Evolutionary conservation across 2,329 filamentous ascomycete genomes (phyloP), one percentile per base, ranked within the genome.

Genomic region (Colletotrichum kahawae): DNA sequence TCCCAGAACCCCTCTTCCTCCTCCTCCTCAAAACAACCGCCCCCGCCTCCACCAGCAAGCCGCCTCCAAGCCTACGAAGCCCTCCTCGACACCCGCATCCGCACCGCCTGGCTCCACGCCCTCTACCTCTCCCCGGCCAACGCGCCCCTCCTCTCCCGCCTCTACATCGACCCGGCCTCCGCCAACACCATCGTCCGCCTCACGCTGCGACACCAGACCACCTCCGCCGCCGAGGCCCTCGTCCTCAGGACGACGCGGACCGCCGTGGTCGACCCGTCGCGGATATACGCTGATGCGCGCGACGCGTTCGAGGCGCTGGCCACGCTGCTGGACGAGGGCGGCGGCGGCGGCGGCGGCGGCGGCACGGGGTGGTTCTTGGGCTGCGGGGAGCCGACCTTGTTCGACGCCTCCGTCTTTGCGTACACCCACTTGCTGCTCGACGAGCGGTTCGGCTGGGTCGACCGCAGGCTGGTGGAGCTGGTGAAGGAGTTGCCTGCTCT

Each of bases 361-460:
- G 18, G 77, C 69, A 64, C 36, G 13, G 63, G 18, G 9, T 91
- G 88, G 88, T 91, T 91, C 81, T 90, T 90, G 71, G 86, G 81
- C 29, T 79, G 76, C 81, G 82, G 72, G 66, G 83, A 34, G 82
- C 95, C 96, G 0, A 92, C 92, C 0, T 81, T 96, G 29, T 96
- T 98, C 79, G 97, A 99, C 84, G 96, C 96, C 8, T 92, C 92
- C 69, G 91, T 98, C 3, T 98, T 98, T 85, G 93, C 95, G 5
- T 99, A 98, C 83, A 96, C 95, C 0, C 92, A 97, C 83, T 86
- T 98, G 66, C 87, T 98, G 67, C 84, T 98, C 67, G 92, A 94
- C 75, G 88, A 92, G 80, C 76, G 76, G 9, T 77, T 95, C 77
- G 87, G 84, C 2, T 96, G 94, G 94, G 87, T 86, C 74, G 91